Evolutionary conservation across 2,329 filamentous ascomycete genomes (phyloP).

Genomic region (Arachnopeziza araneosa): DNA sequence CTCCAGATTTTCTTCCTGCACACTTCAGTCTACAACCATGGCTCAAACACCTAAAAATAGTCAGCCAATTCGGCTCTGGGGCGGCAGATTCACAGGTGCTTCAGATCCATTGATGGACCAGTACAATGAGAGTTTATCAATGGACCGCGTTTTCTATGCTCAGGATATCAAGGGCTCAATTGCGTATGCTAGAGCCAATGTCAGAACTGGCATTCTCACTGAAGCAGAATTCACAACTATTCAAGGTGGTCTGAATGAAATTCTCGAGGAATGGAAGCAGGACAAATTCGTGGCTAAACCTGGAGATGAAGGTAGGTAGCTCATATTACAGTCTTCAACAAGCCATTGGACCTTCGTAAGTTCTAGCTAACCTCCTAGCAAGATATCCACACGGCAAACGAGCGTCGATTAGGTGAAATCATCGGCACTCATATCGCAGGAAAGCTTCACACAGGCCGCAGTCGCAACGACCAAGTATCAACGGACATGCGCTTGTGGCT

Average conservation of each 20-base stretch:
- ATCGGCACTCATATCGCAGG: constrained; percentile 81
- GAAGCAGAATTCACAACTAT: constrained; percentile 68
- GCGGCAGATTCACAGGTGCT: constrained; percentile 47
- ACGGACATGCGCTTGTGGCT: constrained; percentile 91
- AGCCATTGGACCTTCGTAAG: too few species aligned
- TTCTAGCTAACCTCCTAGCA: constrained; percentile 23
- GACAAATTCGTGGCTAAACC: constrained; percentile 47
- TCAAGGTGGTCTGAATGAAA: constrained; percentile 60
- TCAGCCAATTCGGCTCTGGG: constrained; percentile 11
- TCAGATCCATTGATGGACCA: constrained; percentile 78
- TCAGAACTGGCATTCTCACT: constrained; percentile 67
- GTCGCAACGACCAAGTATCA: constrained; percentile 84
- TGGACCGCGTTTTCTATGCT: constrained; percentile 70
- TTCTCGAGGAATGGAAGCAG: constrained; percentile 48
- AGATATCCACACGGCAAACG: constrained; percentile 65
- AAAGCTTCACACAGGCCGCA: constrained; percentile 84
- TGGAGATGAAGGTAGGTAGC: constrained; percentile 39
- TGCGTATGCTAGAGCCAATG: constrained; percentile 76
- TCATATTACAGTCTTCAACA: too few species aligned
- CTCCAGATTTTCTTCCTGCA: too few species aligned
- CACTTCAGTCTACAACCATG: neutral
- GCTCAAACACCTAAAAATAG: neutral
- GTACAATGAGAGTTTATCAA: constrained; percentile 75
- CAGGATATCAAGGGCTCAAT: constrained; percentile 78
- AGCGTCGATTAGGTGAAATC: constrained; percentile 71